Conservation (phyloP, 2,329 filamentous ascomycete species). For the Fusarium fracticaudum region DNA sequence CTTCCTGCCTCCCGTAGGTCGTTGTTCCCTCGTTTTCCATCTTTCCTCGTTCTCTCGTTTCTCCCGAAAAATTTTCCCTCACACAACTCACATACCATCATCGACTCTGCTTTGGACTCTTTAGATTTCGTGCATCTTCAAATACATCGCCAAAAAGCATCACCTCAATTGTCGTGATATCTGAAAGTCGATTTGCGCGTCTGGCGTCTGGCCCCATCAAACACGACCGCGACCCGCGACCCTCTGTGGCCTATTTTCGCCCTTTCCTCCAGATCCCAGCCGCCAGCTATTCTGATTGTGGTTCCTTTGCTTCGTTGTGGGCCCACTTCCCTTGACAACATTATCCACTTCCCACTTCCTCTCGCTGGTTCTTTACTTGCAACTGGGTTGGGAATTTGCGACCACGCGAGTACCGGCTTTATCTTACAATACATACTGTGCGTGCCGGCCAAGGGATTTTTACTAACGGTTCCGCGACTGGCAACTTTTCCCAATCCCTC, state of each 20-base stretch:
- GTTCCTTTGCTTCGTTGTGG: slow-evolving; percentile 40
- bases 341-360: slow-evolving; percentile 41
- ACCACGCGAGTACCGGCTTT: slow-evolving; percentile 29
- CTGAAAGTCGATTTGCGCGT: slow-evolving; percentile 38
- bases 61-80: slow-evolving; percentile 32
- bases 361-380: slow-evolving; percentile 18
- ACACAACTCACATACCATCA: slow-evolving; percentile 37
- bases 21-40: slow-evolving; percentile 39
- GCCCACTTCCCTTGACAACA: slow-evolving; percentile 41
- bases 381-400: slow-evolving; percentile 28
- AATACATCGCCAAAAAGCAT: slow-evolving; percentile 4
- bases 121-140: slow-evolving; percentile 7
- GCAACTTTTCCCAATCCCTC: not conserved
- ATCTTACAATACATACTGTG: slow-evolving; percentile 29
- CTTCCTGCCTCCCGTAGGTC: slow-evolving; percentile 24
- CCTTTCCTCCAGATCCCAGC: slow-evolving; percentile 43
- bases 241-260: slow-evolving; percentile 39
- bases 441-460: slow-evolving; percentile 35
- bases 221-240: slow-evolving; percentile 41
- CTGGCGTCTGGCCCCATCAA: slow-evolving; percentile 45
- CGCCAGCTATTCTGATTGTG: slow-evolving; percentile 42
- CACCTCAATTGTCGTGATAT: slow-evolving; percentile 29
- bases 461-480: slow-evolving; percentile 37
- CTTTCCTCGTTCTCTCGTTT: slow-evolving; percentile 34
- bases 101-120: slow-evolving; percentile 28